Evolutionary conservation across 2,329 filamentous ascomycete species (phyloP).

Genomic region (Anthostomella pinea): DNA sequence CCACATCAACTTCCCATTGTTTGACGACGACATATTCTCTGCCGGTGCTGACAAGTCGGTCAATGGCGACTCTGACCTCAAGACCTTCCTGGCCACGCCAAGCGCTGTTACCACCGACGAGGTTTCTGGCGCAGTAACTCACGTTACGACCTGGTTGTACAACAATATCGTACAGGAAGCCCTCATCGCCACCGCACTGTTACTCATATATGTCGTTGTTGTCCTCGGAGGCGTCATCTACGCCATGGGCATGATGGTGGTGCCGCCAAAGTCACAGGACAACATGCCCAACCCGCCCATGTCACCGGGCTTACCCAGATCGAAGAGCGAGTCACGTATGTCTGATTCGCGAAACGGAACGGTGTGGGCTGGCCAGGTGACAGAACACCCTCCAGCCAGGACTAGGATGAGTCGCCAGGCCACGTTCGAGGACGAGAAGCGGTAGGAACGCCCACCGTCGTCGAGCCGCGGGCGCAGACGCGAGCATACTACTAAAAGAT

Average conservation of each 20-base stretch:
- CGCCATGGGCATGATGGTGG: constrained; percentile 38
- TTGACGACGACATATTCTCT: constrained; percentile 80
- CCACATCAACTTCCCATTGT: constrained; percentile 73
- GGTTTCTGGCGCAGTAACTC: constrained; percentile 71
- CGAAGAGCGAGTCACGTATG: too few relatives aligned
- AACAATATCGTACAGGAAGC: constrained; percentile 71
- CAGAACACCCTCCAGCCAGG: background rate
- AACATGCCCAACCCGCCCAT: background rate
- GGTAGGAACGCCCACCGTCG: constrained; percentile 1
- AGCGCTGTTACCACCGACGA: constrained; percentile 73
- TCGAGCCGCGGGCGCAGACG: too few relatives aligned
- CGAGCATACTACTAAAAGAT: too few relatives aligned
- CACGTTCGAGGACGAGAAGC: background rate
- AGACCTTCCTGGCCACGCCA: constrained; percentile 74
- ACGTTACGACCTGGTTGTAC: constrained; percentile 66
- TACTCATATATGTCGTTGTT: constrained; percentile 76
- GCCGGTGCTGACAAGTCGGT: constrained; percentile 66
- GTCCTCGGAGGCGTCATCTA: constrained; percentile 71
- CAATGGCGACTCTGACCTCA: constrained; percentile 55
- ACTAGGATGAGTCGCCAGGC: background rate
- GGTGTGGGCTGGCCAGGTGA: background rate
- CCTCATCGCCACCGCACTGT: constrained; percentile 71
- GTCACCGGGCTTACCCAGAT: too few relatives aligned
- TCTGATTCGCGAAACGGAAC: background rate
- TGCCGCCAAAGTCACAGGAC: too few relatives aligned